Evolutionary conservation across 1,139 yeast species (phyloP), one percentile per base, ranked within the genome.

Genomic region (Yamadazyma diospyri): DNA sequence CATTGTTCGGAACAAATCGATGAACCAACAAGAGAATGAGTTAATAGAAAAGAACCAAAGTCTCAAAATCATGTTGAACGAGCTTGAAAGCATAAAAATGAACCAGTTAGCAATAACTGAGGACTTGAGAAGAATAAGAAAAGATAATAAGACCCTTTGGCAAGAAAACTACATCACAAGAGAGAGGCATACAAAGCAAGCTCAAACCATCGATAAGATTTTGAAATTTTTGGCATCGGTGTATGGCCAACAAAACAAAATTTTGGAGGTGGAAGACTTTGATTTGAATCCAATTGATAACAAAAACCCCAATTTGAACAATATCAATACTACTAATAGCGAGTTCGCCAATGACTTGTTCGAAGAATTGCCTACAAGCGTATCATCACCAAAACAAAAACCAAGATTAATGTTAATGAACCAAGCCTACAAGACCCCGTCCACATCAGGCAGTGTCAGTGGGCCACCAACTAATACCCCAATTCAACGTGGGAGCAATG

Each of bases 61-160:
- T 47, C 59, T 85, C 15, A 65, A 66, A 32, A 54, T 76, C 22
- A 52, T 92, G 7, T 52, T 89, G 37, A 69, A 69, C 32, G 97
- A 94, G 57, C 61, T 92, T 40, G 94, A 86, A 41, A 69, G 69
- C 37, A 75, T 92, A 41, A 85, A 84, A 51, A 67, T 75, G 47
- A 86, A 85, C 48, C 98, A 92, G 56, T 52, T 76, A 42, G 76
- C 86, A 8, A 84, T 92, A 16, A 76, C 88, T 3, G 94, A 88
- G 43, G 97, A 92, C 51, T 65, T 92, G 38, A 65, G 81, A 45
- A 69, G 97, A 39, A 78, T 92, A 24, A 72, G 89, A 42, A 81
- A 81, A 44, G 98, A 94, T 51, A 92, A 92, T 57, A 89, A 87
- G 53, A 62, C 87, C 46, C 63, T 92, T 33, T 92, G 98, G 98